phyloP scores from a whole-genome alignment of 2,329 filamentous ascomycete species.

The Sclerotinia minor region DNA sequence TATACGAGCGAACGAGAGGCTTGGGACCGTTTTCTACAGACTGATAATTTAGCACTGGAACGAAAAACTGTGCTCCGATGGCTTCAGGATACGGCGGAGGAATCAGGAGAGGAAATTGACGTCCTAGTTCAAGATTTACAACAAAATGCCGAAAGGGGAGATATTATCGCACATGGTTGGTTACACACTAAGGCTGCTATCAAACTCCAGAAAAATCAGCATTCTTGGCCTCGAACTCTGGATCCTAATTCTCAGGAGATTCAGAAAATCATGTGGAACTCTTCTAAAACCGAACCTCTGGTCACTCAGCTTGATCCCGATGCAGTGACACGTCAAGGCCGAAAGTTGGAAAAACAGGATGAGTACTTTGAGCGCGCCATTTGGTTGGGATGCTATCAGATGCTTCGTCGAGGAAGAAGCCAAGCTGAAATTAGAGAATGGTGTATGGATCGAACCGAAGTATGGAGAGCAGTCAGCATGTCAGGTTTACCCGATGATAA shows the following conservation, averaged over 20 bases:
- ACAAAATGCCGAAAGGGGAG: constrained; percentile 72
- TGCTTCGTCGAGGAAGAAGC: constrained; percentile 79
- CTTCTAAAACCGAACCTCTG: constrained; percentile 61
- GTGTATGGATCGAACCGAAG: constrained; percentile 82
- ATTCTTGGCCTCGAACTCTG: constrained; percentile 64
- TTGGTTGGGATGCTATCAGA: constrained; percentile 93
- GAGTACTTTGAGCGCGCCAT: constrained; percentile 86
- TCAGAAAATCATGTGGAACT: constrained; percentile 56
- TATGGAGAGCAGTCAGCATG: constrained; percentile 84
- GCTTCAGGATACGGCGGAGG: constrained; percentile 75
- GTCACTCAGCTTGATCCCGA: constrained; percentile 93
- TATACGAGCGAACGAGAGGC: constrained; percentile 62
- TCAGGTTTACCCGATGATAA: constrained; percentile 66
- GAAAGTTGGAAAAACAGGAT: constrained; percentile 77
- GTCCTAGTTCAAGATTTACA: constrained; percentile 75
- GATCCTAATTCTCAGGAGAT: constrained; percentile 62
- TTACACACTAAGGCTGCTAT: constrained; percentile 87
- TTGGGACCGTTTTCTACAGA: constrained; percentile 73
- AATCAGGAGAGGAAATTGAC: constrained; percentile 68
- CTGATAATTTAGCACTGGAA: constrained; percentile 73
- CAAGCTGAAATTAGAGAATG: constrained; percentile 76
- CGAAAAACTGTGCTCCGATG: constrained; percentile 80
- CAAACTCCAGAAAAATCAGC: constrained; percentile 82
- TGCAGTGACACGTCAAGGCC: constrained; percentile 75
- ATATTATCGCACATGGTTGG: constrained; percentile 86